phyloP scores from a whole-genome alignment of 352 stramenopile genomes.

The Blastocystis sp. region DNA sequence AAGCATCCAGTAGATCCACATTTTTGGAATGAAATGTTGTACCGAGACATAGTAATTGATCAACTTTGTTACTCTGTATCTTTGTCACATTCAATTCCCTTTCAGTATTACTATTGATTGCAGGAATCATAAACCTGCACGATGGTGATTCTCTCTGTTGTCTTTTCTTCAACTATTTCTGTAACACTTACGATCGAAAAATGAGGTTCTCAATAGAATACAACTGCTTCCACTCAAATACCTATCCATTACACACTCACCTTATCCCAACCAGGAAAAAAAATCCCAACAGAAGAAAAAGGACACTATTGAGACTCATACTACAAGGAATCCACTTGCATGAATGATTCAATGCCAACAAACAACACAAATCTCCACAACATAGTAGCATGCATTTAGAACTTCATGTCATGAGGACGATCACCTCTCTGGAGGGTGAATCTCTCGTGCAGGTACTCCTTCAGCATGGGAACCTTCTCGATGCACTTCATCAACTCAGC shows the following conservation, averaged over 20 bases:
- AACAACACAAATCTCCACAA: conserved; percentile 61
- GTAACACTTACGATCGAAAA: too few species aligned
- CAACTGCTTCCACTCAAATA: too few species aligned
- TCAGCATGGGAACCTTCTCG: conserved; percentile 81
- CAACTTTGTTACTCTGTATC: background rate
- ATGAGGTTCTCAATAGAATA: too few species aligned
- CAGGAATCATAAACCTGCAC: too few species aligned
- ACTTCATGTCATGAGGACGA: conserved; percentile 95
- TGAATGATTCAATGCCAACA: background rate
- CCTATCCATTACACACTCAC: too few species aligned
- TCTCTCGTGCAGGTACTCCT: conserved; percentile 93
- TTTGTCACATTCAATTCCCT: too few species aligned
- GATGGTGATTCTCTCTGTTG: too few species aligned
- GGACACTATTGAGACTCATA: background rate
- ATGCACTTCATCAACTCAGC: conserved; percentile 72
- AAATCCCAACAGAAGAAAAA: background rate
- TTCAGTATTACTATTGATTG: too few species aligned
- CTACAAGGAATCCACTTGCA: background rate
- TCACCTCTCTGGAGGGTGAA: conserved; percentile 95
- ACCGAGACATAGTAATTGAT: conserved; percentile 11
- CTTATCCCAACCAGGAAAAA: background rate
- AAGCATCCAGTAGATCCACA: background rate
- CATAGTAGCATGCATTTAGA: conserved; percentile 77
- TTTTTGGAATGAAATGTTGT: conserved; percentile 49
- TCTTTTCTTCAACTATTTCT: too few species aligned